Evolutionary conservation across 176 grass and related monocot species (phyloP), one percentile per base, ranked within the genome.

Genomic region (Thalia dealbata): DNA sequence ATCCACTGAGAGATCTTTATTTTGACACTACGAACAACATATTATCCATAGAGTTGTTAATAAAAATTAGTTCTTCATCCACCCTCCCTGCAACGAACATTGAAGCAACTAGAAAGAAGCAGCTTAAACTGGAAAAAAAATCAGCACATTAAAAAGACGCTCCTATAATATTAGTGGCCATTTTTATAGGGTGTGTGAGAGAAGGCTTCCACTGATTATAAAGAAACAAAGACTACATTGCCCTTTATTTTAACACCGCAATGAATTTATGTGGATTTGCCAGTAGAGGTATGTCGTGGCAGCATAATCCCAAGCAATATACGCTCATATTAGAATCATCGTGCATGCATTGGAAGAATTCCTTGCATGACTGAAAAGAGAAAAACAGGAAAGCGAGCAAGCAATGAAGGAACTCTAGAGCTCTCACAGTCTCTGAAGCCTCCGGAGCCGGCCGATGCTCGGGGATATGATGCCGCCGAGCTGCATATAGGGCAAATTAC

Each of bases 401-500:
- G 14, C 8, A 78, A 38, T 38, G 16, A 68, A 18, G 48, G 8
- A 22, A 14, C n/a, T n/a, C n/a, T n/a, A n/a, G n/a, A n/a, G n/a
- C n/a, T 38, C 79, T 85, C 83, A 93, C 95, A 91, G 59, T 26
- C 95, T 84, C 79, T 99, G 90, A 55, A 99, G 83, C 79, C 83
- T 92, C 56, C 82, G 75, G 51, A 99, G 87, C 85, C 74, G 90
- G 19, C 83, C 90, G 24, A 99, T 93, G 87, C 83, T 88, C 10
- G 85, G 85, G 1, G 95, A 91, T 50, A 99, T 91, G 70, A 91
- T 68, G 55, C 95, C 95, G 13, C 84, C 91, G 35, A 99, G 87
- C 86, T 99, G 95, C 95, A 93, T 93, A 29, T 91, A 99, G 0
- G 95, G 95, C 23, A 99, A 84, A 75, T 93, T 91, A 85, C 90